Evolutionary conservation across 768 basidiomycete genomes (phyloP).

Genomic region (Hortiboletus campestris): DNA sequence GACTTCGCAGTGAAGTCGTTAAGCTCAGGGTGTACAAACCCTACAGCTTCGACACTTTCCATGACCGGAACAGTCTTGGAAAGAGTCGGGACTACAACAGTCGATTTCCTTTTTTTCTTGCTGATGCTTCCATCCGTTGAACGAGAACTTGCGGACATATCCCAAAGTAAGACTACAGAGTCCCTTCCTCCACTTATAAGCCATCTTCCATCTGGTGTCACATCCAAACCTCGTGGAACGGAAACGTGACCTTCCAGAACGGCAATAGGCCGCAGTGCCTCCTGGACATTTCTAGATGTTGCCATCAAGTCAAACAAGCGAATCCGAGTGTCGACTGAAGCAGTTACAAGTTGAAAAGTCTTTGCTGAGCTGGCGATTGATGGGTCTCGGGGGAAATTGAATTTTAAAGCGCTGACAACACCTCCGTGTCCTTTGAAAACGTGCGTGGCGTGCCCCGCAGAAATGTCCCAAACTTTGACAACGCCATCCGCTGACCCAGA

Average conservation of each 20-base stretch:
- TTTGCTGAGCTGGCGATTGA: conserved; percentile 45
- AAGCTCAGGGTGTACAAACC: conserved; percentile 56
- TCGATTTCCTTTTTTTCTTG: conserved; percentile 43
- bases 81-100: conserved; percentile 53
- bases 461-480: conserved; percentile 95
- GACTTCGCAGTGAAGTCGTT: conserved; percentile 36
- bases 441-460: conserved; percentile 87
- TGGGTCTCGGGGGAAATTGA: conserved; percentile 71
- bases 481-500: conserved; percentile 95
- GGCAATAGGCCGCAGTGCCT: conserved; percentile 62
- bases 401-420: conserved; percentile 88
- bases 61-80: conserved; percentile 78
- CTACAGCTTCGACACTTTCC: conserved; percentile 86
- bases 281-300: conserved; percentile 53
- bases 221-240: conserved; percentile 87
- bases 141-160: conserved; percentile 42
- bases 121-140: conserved; percentile 14
- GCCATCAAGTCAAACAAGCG: conserved; percentile 88
- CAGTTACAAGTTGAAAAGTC: conserved; percentile 82
- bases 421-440: conserved; percentile 96
- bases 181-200: conserved; percentile 91
- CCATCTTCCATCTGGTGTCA: conserved; percentile 84
- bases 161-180: conserved; percentile 91
- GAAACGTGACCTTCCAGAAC: conserved; percentile 95
- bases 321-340: conserved; percentile 87